These are phyloP conservation scores for Phytopythium delawarense DNA, from an alignment of 352 stramenopile genomes.

Conservation along the genomic window DNA sequence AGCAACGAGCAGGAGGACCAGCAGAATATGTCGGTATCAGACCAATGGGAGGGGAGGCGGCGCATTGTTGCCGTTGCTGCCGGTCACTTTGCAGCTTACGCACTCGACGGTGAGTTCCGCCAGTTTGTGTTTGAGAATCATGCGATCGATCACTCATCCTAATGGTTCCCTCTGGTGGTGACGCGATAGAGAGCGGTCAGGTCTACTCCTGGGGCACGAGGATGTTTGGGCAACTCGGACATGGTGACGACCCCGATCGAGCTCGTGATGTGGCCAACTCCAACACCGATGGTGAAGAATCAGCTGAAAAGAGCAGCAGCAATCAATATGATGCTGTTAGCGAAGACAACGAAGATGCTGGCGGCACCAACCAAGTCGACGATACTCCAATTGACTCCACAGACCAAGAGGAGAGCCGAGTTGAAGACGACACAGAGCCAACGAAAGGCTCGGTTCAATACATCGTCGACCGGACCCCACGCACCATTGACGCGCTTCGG, in stretches of 20 bases:
- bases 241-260: constrained; percentile 5
- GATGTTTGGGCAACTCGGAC: constrained; percentile 54
- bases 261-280: background rate
- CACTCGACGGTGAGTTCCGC: constrained; percentile 36
- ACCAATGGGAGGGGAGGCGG: background rate
- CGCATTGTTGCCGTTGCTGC: constrained; percentile 38
- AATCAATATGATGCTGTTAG: constrained; percentile 6
- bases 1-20: background rate
- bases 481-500: constrained; percentile 15
- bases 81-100: constrained; percentile 51
- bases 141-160: background rate
- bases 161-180: background rate
- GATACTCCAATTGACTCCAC: background rate
- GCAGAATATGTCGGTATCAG: background rate
- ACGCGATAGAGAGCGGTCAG: constrained; percentile 25
- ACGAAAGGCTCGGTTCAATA: constrained; percentile 6
- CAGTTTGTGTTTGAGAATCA: background rate
- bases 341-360: background rate
- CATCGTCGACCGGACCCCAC: constrained; percentile 20
- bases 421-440: constrained; percentile 8
- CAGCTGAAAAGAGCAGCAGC: background rate
- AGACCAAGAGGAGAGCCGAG: constrained; percentile 9
- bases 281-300: constrained; percentile 6
- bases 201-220: constrained; percentile 59
- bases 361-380: background rate